Conservation (phyloP, 1,139 yeast species). For the Geotrichum carabidarum region DNA sequence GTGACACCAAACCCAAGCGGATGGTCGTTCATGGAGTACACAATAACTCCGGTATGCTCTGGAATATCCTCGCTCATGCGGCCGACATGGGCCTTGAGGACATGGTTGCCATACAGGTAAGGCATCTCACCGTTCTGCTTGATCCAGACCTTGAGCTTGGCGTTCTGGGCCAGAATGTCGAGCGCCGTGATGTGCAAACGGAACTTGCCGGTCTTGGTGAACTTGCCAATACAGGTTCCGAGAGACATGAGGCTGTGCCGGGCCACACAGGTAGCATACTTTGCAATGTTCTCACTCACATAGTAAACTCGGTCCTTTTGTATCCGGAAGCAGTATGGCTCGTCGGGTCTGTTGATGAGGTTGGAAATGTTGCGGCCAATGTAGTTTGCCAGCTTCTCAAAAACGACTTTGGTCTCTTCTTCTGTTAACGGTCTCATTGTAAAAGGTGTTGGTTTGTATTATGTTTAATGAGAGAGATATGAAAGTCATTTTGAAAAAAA, state of each 20-base stretch:
- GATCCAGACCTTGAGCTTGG: slow-evolving; percentile 93
- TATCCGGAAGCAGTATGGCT: slow-evolving; percentile 89
- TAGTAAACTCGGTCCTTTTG: slow-evolving; percentile 96
- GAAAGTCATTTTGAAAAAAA: background rate
- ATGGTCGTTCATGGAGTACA: slow-evolving; percentile 84
- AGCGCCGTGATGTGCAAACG: slow-evolving; percentile 91
- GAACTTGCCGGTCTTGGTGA: slow-evolving; percentile 96
- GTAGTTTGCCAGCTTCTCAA: slow-evolving; percentile 92
- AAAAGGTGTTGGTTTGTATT: background rate
- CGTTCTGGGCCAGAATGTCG: slow-evolving; percentile 74
- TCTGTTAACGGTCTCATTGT: slow-evolving; percentile 92
- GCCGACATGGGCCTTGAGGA: slow-evolving; percentile 92
- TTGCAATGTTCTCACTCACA: slow-evolving; percentile 76
- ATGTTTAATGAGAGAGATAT: background rate
- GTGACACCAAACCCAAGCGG: slow-evolving; percentile 96
- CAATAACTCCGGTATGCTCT: slow-evolving; percentile 93
- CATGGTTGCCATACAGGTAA: slow-evolving; percentile 91
- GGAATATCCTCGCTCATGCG: slow-evolving; percentile 97
- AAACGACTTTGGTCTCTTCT: slow-evolving; percentile 92
- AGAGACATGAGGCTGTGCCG: slow-evolving; percentile 86
- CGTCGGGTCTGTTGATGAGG: slow-evolving; percentile 79
- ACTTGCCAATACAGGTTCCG: slow-evolving; percentile 91
- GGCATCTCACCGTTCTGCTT: slow-evolving; percentile 99
- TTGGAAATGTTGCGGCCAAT: slow-evolving; percentile 91
- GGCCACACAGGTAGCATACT: slow-evolving; percentile 83